Conservation (phyloP, 208 protist genomes). For the Leishmania major region DNA sequence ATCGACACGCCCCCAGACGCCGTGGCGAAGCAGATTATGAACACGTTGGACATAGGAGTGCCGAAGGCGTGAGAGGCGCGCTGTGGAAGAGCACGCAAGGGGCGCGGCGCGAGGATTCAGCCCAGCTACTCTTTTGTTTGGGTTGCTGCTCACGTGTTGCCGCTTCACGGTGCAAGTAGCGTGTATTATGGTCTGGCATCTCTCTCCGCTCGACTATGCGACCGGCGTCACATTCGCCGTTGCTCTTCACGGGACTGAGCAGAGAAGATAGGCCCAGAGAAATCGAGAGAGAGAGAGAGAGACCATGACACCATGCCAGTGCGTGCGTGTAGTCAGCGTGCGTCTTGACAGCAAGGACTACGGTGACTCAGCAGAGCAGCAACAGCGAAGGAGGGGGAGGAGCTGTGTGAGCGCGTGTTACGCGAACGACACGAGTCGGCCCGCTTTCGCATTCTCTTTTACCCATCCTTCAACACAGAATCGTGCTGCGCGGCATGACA, state of each 20-base stretch:
- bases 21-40: slow-evolving; percentile 73
- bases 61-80: slow-evolving; percentile 6
- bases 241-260: background rate
- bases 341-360: background rate
- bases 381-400: background rate
- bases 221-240: background rate
- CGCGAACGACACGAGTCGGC: background rate
- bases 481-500: background rate
- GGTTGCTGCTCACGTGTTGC: background rate
- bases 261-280: background rate
- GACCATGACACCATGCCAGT: background rate
- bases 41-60: slow-evolving; percentile 47
- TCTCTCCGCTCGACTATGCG: background rate
- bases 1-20: slow-evolving; percentile 85
- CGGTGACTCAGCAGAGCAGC: background rate
- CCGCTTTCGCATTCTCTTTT: background rate
- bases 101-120: background rate
- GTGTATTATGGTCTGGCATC: background rate
- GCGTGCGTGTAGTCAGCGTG: background rate
- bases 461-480: background rate
- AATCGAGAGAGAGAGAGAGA: background rate
- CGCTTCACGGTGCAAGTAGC: background rate
- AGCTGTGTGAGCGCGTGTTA: background rate
- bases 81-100: slow-evolving; percentile 6
- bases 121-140: background rate